Evolutionary conservation across 2,329 filamentous ascomycete species (phyloP), one percentile per base, ranked within the genome.

Genomic region (Fusarium sp.): DNA sequence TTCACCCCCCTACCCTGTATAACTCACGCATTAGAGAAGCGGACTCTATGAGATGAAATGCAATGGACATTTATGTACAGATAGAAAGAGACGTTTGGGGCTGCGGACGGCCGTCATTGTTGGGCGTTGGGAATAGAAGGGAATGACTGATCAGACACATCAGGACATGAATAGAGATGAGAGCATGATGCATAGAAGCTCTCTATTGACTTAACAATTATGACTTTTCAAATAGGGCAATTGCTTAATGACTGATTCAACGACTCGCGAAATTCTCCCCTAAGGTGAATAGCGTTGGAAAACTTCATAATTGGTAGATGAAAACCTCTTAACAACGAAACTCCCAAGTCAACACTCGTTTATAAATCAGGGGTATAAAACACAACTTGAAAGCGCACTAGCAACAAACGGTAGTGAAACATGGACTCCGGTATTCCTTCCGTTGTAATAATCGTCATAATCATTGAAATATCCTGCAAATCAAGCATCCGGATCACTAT

Each of bases 401-500:
- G 14, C 19, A 39, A 45, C n/a, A 39, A 61, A 21, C 35, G 46
- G 19, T 19, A 41, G 31, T 39, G 45, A 60, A 49, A 25, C 21
- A 59, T 44, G 31, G 37, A 23, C 18, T 7, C 48, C 16, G 45
- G 19, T 31, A 18, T 38, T 46, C 31, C 27, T 27, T 42, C 42
- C 46, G 15, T 35, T 38, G 12, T 29, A 19, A 16, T 14, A 38
- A 31, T 16, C n/a, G 5, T 38, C 14, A 46, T 49, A 21, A 35
- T 31, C 3, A 9, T 46, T 38, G 18, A 19, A 31, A 46, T 9
- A 23, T 41, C 18, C 14, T 55, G 33, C 35, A 37, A 57, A 46
- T 82, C 68, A 84, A 15, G 78, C 78, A 65, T 84, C 83, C 3
- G 81, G 81, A 57, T 83, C 83, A 55, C 81, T 82, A 21, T 82